Evolutionary conservation across 176 grass and related monocot species (phyloP).

Genomic region (Zoysia pacifica): DNA sequence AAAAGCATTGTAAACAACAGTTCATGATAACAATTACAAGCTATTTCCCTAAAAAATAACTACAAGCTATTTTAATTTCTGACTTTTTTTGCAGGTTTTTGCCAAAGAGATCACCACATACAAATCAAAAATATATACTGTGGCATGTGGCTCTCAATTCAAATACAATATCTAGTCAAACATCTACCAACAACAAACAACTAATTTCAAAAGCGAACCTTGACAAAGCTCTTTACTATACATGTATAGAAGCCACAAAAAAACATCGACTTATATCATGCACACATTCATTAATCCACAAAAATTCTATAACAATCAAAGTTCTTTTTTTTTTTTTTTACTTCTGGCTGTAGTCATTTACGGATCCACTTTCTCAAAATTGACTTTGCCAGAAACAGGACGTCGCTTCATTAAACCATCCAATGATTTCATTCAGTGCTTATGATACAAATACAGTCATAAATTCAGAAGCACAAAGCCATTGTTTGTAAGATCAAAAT

Average conservation of each 20-base stretch:
- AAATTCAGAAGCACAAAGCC: no score
- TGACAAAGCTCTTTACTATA: neutral
- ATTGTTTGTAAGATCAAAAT: no score
- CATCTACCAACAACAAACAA: neutral
- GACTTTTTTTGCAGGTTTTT: conserved; percentile 11
- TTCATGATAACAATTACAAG: no score
- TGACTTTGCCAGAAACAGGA: no score
- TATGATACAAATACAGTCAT: no score
- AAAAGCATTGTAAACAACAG: neutral
- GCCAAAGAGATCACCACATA: neutral
- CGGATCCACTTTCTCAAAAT: no score
- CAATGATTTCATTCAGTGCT: no score
- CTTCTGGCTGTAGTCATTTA: neutral
- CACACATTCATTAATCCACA: neutral
- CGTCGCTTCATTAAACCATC: no score
- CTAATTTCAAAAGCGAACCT: conserved; percentile 14
- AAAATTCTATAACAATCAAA: neutral
- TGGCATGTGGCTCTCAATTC: neutral
- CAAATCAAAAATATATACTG: neutral
- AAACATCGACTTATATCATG: neutral
- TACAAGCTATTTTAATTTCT: neutral
- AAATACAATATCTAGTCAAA: neutral
- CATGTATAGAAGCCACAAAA: neutral
- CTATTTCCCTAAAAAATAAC: neutral
- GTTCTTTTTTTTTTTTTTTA: neutral